Percentiles rank a stretch among this genome's conserved stretches.
Conservation (phyloP, 257 asterid genomes). For the Gentiana dahurica region DNA sequence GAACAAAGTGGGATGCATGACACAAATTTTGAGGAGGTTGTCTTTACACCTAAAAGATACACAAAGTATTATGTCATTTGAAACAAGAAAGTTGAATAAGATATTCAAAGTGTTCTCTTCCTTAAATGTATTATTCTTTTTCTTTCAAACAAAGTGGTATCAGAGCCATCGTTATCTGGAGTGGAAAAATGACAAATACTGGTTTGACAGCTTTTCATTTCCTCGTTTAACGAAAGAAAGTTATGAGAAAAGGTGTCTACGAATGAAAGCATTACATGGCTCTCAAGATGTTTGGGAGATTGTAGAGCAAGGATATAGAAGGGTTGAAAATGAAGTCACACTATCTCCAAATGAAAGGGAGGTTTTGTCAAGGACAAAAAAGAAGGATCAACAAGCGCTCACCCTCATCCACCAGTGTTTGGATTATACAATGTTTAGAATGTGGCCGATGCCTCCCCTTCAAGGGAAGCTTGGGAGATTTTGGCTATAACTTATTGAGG, state of each 20-base stretch:
- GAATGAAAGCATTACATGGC: not conserved
- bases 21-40: too few relatives aligned
- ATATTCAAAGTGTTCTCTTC: too few relatives aligned
- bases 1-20: too few relatives aligned
- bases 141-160: not conserved
- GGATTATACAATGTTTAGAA: not conserved
- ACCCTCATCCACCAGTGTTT: not conserved
- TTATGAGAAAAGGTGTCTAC: not conserved
- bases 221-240: not conserved
- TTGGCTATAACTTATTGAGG: not conserved
- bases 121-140: not conserved
- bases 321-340: not conserved
- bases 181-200: not conserved
- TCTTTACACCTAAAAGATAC: too few relatives aligned
- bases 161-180: not conserved
- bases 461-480: not conserved
- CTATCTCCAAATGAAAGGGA: not conserved
- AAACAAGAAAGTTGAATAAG: too few relatives aligned
- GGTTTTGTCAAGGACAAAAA: not conserved
- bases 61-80: too few relatives aligned
- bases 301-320: not conserved
- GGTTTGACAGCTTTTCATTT: not conserved
- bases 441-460: not conserved
- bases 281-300: not conserved
- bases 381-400: not conserved